Evolutionary conservation across 768 basidiomycete genomes (phyloP).

Genomic region (Gloeopeniophorella convolvens): DNA sequence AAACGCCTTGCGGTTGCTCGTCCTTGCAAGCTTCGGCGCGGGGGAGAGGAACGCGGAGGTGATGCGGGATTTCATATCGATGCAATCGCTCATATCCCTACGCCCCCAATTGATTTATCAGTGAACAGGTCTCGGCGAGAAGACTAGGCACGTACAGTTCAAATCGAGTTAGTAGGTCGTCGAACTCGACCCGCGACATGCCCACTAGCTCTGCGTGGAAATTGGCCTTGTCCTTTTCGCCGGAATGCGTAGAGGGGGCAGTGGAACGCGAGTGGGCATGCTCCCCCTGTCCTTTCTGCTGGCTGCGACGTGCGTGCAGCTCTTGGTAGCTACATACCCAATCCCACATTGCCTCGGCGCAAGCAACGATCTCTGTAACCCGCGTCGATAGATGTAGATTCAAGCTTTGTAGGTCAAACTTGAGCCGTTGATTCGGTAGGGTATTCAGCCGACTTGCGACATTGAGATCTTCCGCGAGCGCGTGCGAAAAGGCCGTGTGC

Average conservation of each 20-base stretch:
- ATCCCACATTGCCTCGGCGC: slow-evolving; percentile 77
- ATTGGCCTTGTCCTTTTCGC: background rate
- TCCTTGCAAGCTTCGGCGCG: slow-evolving; percentile 33
- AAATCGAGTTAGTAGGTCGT: slow-evolving; percentile 49
- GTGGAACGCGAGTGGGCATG: slow-evolving; percentile 3
- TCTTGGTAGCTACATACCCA: slow-evolving; percentile 53
- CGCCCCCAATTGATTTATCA: background rate
- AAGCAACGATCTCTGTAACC: slow-evolving; percentile 59
- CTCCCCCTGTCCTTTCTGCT: background rate
- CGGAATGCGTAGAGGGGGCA: background rate
- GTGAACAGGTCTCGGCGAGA: slow-evolving; percentile 1
- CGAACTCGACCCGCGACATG: slow-evolving; percentile 57
- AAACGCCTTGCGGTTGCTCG: slow-evolving; percentile 49
- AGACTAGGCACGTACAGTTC: slow-evolving; percentile 44
- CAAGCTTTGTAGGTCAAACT: slow-evolving; percentile 50
- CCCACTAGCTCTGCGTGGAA: slow-evolving; percentile 33
- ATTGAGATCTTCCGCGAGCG: background rate
- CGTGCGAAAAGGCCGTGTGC: background rate
- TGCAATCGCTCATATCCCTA: slow-evolving; percentile 64
- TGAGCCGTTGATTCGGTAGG: slow-evolving; percentile 48
- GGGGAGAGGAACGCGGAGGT: slow-evolving; percentile 47
- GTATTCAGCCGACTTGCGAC: slow-evolving; percentile 25
- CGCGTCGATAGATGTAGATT: slow-evolving; percentile 60
- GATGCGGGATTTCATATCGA: slow-evolving; percentile 39
- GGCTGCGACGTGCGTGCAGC: slow-evolving; percentile 3